Base-by-base conservation (phyloP, 345 rosid genomes). In the Acer negundo region DNA sequence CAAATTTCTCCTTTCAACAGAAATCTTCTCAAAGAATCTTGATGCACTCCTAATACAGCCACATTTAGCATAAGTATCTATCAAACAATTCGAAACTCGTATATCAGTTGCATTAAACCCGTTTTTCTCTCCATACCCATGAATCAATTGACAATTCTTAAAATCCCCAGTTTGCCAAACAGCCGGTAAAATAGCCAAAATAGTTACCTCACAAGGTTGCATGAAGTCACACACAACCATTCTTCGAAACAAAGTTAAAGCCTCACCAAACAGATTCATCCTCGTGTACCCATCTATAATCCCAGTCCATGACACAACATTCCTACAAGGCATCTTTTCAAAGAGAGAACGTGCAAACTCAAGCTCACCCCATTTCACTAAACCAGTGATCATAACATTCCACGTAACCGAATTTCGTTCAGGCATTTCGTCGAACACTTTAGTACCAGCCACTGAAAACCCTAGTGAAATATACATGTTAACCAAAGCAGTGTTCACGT, bases 361-460 rank as follows among this genome's bases (percentile, higher is more conserved):
- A 64, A 89, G 84, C 67, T 90, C 82, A 63, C 92, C 90, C 88
- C 84, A 75, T 67, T 86, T 90, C 7, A 85, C 87, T 69, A 88
- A 85, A 23, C 91, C 98, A 75, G 94, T 87, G 20, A 93, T 89
- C 90, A 93, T 82, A 77, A 85, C 95, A 81, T 95, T 95, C 98
- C 95, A 92, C 0, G 97, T 84, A 46, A 93, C 97, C 1, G 31
- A 56, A 79, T 81, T 95, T 76, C 85, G 87, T 0, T 78, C 86
- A 23, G 89, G 92, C 93, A 93, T 92, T 89, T 80, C 86, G n/a
- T 88, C 92, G 15, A 95, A 93, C 91, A 89, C 69, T 22, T 83
- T 76, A 13, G 78, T 23, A 5, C 93, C 89, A 56, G 82, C 72
- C 7, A 13, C 19, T 44, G 64, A 75, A 47, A 58, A 46, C 78